Conservation (phyloP, 768 basidiomycete genomes). For the Amanita pallidorosea region DNA sequence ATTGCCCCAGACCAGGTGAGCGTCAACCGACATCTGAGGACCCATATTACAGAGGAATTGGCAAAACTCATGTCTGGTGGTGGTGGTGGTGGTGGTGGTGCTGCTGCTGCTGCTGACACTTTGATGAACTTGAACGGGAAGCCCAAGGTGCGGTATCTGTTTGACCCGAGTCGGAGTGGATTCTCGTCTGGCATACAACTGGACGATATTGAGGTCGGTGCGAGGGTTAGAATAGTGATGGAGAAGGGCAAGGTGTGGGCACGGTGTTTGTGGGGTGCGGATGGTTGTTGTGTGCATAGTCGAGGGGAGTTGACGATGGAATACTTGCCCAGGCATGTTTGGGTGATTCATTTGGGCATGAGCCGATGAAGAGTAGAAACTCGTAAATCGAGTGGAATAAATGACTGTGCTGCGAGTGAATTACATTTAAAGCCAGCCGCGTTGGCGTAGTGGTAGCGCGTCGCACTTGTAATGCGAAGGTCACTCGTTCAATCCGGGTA, state of each 20-base stretch:
- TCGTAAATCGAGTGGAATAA: not conserved
- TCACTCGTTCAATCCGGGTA: slow-evolving; percentile 37
- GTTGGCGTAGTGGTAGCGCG: slow-evolving; percentile 35
- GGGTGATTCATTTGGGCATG: not conserved
- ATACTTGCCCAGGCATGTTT: not conserved
- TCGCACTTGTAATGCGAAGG: slow-evolving; percentile 36
- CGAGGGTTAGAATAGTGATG: not conserved
- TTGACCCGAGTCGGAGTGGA: not conserved
- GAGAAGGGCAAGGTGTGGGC: not conserved
- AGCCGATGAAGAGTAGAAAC: not conserved
- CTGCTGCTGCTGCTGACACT: not conserved
- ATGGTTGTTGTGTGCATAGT: not conserved
- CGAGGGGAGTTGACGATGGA: not conserved
- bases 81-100: not conserved
- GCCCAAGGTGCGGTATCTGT: not conserved
- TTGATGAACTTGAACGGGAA: not conserved
- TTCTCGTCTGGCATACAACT: not conserved
- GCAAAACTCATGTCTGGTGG: not conserved
- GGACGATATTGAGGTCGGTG: not conserved
- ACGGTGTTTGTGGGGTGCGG: not conserved
- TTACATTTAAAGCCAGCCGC: slow-evolving; percentile 9
- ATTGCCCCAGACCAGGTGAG: not conserved
- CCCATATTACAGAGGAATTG: not conserved
- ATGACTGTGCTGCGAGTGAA: not conserved
- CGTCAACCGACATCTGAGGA: not conserved